Conservation (phyloP, 805 yeast species). For the Candida ovalis region DNA sequence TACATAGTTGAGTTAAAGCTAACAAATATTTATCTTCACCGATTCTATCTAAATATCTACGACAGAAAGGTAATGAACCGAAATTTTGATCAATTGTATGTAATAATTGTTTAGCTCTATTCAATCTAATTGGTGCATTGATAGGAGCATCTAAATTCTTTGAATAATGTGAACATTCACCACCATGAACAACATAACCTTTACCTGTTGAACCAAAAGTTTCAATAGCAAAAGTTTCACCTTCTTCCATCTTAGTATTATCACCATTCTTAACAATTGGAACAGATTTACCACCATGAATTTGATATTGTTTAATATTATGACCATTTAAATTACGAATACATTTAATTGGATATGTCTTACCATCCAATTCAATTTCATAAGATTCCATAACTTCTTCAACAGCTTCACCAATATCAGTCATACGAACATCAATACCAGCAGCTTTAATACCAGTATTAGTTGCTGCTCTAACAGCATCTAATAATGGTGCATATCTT, state of each 20-base stretch:
- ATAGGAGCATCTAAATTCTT: constrained; percentile 48
- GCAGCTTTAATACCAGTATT: constrained; percentile 89
- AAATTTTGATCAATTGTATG: constrained; percentile 72
- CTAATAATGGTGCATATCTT: constrained; percentile 72
- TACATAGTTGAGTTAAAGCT: constrained; percentile 81
- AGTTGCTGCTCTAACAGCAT: constrained; percentile 90
- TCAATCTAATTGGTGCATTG: constrained; percentile 50
- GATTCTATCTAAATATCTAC: constrained; percentile 85
- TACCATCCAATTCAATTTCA: constrained; percentile 88
- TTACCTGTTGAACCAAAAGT: constrained; percentile 97
- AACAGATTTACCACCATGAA: constrained; percentile 94
- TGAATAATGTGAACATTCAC: constrained; percentile 95
- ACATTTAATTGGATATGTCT: constrained; percentile 77
- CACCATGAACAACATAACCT: constrained; percentile 80
- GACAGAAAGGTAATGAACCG: constrained; percentile 95
- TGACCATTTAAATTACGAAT: constrained; percentile 95
- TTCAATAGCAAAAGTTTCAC: constrained; percentile 96
- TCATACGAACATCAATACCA: constrained; percentile 92
- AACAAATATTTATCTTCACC: constrained; percentile 90
- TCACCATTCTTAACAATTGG: constrained; percentile 95
- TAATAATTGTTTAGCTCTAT: constrained; percentile 67
- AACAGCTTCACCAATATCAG: constrained; percentile 93
- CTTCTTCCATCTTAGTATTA: constrained; percentile 97
- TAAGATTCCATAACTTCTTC: constrained; percentile 97
- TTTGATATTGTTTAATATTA: constrained; percentile 75